Conservation (phyloP, 192 early-diverging fungal species). For the Dissophora ornata region DNA sequence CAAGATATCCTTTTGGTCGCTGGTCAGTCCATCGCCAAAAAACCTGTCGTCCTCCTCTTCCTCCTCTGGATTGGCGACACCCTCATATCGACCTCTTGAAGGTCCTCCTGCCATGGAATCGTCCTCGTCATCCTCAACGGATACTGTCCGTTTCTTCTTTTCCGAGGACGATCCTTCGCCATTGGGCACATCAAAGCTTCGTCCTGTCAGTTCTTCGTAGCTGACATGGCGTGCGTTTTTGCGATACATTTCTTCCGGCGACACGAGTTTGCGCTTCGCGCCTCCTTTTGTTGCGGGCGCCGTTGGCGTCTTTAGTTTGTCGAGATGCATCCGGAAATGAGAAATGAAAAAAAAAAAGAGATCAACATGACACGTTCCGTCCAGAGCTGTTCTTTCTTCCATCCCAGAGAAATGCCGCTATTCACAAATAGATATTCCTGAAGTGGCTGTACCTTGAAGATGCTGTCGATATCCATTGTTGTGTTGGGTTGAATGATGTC, state of each 20-base stretch:
- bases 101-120: neutral
- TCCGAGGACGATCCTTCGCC: slow-evolving; percentile 18
- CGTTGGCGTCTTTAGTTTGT: slow-evolving; percentile 34
- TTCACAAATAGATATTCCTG: no score
- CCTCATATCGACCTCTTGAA: slow-evolving; percentile 3
- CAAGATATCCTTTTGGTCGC: slow-evolving; percentile 80
- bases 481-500: no score
- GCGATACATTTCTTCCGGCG: slow-evolving; percentile 45
- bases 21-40: slow-evolving; percentile 85
- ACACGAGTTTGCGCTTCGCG: slow-evolving; percentile 38
- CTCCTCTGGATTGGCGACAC: slow-evolving; percentile 57
- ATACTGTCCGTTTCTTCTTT: slow-evolving; percentile 30
- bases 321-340: no score
- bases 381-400: no score
- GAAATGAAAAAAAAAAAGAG: no score
- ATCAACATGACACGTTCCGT: no score
- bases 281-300: slow-evolving; percentile 46
- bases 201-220: slow-evolving; percentile 52
- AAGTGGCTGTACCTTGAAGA: slow-evolving; percentile 43
- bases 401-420: no score
- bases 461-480: slow-evolving; percentile 52
- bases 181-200: slow-evolving; percentile 30
- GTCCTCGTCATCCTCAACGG: slow-evolving; percentile 37
- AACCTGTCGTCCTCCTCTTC: slow-evolving; percentile 86
- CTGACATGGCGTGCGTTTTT: slow-evolving; percentile 47